These are phyloP conservation scores for Hypoxylon sp. DNA, from an alignment of 2,329 filamentous ascomycete species.

Conservation along the genomic window DNA sequence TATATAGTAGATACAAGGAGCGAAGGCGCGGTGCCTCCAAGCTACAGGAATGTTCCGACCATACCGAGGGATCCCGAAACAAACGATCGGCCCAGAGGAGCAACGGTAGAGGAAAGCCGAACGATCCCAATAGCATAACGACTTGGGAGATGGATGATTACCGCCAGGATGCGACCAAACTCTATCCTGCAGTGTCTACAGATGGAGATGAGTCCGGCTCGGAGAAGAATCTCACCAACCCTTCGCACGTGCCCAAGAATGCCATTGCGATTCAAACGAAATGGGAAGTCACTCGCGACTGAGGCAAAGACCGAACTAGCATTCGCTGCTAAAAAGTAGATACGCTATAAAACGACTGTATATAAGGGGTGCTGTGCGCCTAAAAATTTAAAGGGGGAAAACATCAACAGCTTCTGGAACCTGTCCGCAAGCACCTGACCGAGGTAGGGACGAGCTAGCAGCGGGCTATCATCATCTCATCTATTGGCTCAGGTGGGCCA, in stretches of 20 bases:
- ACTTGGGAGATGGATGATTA: slow-evolving; percentile 46
- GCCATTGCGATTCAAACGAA: slow-evolving; percentile 40
- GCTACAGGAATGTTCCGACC: slow-evolving; percentile 45
- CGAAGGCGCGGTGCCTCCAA: slow-evolving; percentile 50
- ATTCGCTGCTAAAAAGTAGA: not conserved
- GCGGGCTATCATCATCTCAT: no score
- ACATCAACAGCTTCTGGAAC: no score
- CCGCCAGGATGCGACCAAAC: slow-evolving; percentile 15
- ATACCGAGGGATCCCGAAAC: slow-evolving; percentile 27
- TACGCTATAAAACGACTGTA: not conserved
- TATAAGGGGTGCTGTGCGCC: not conserved
- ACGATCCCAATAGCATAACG: slow-evolving; percentile 27
- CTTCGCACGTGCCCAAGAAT: slow-evolving; percentile 19
- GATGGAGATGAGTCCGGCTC: slow-evolving; percentile 45
- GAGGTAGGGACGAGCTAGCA: no score
- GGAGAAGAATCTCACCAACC: slow-evolving; percentile 40
- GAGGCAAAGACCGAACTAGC: not conserved
- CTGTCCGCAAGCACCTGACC: no score
- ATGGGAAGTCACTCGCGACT: slow-evolving; percentile 36
- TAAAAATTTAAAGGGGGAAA: not conserved
- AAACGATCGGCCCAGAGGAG: slow-evolving; percentile 21
- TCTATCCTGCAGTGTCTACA: slow-evolving; percentile 21
- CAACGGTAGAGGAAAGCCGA: slow-evolving; percentile 5
- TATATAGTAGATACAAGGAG: slow-evolving; percentile 52
- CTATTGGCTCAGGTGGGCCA: no score